These are phyloP conservation scores for Tulasnella calospora DNA, from an alignment of 768 basidiomycete species.

Conservation along the genomic window DNA sequence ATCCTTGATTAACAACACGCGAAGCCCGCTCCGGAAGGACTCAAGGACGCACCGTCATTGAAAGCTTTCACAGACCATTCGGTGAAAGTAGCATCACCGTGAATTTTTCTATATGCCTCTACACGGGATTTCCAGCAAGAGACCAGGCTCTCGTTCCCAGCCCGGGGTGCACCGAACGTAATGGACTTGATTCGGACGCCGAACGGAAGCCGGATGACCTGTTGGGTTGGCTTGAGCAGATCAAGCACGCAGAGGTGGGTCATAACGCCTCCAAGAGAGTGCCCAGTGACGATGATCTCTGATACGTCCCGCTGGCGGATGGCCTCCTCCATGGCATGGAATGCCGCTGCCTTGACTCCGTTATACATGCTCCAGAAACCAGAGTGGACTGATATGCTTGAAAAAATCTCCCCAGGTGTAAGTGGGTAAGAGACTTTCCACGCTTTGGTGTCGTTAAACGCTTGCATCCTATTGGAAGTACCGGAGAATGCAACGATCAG, in stretches of 20 bases:
- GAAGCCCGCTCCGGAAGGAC: neutral
- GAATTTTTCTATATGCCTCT: neutral
- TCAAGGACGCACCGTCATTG: constrained; percentile 48
- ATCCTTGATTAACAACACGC: neutral
- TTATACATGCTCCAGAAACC: constrained; percentile 46
- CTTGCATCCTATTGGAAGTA: constrained; percentile 44
- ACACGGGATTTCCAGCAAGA: constrained; percentile 6
- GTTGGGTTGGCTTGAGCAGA: constrained; percentile 36
- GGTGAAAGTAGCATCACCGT: constrained; percentile 20
- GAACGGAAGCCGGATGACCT: constrained; percentile 33
- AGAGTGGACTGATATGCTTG: constrained; percentile 41
- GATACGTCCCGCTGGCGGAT: constrained; percentile 22
- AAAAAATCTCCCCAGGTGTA: constrained; percentile 35
- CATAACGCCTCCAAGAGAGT: constrained; percentile 56
- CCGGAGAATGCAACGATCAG: constrained; percentile 53
- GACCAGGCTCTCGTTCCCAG: constrained; percentile 40
- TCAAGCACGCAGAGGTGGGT: constrained; percentile 49
- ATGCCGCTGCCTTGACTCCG: constrained; percentile 5
- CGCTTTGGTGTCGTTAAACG: constrained; percentile 46
- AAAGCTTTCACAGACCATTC: constrained; percentile 44
- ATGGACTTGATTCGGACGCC: constrained; percentile 42
- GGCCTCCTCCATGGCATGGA: constrained; percentile 17
- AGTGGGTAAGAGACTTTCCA: constrained; percentile 40
- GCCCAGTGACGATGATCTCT: constrained; percentile 52
- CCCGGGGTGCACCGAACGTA: constrained; percentile 50